phyloP scores from a whole-genome alignment of 257 asterid genomes.

The Anisodus tanguticus region DNA sequence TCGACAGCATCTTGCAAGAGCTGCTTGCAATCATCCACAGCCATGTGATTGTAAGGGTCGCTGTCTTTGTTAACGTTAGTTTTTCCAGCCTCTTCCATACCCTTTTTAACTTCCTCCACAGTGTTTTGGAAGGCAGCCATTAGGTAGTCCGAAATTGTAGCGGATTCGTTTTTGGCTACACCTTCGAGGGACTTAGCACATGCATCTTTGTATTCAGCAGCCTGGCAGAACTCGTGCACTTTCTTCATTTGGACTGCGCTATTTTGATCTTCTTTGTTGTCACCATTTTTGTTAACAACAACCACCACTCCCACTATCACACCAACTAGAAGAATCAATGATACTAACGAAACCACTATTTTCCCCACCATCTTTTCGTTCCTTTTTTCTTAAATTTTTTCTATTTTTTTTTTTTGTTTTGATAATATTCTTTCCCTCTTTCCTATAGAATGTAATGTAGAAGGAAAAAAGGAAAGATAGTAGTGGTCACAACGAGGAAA shows the following conservation, averaged over 20 bases:
- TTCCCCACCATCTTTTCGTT: conserved; percentile 44
- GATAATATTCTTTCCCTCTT: conserved; percentile 23
- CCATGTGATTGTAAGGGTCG: conserved; percentile 48
- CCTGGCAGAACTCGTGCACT: conserved; percentile 57
- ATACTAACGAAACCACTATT: conserved; percentile 48
- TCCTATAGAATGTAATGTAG: background rate
- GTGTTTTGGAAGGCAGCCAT: conserved; percentile 52
- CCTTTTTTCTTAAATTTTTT: background rate
- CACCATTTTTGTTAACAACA: conserved; percentile 29
- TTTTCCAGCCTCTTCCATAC: conserved; percentile 37
- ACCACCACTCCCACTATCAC: conserved; percentile 59
- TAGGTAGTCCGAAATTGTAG: conserved; percentile 63
- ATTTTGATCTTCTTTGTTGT: background rate
- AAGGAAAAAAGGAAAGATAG: conserved; percentile 32
- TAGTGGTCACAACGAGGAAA: background rate
- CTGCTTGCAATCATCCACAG: conserved; percentile 65
- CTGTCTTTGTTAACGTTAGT: conserved; percentile 33
- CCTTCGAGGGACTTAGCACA: conserved; percentile 54
- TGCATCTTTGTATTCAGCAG: conserved; percentile 50
- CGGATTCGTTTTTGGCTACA: conserved; percentile 49
- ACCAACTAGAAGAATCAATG: conserved; percentile 63
- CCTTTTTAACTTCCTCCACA: conserved; percentile 44
- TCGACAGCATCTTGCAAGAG: conserved; percentile 53
- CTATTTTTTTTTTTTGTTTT: background rate
- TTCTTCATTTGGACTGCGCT: conserved; percentile 46